Evolutionary conservation across 1,284 basidiomycete species (phyloP).

Genomic region (Ceratobasidium sp.): DNA sequence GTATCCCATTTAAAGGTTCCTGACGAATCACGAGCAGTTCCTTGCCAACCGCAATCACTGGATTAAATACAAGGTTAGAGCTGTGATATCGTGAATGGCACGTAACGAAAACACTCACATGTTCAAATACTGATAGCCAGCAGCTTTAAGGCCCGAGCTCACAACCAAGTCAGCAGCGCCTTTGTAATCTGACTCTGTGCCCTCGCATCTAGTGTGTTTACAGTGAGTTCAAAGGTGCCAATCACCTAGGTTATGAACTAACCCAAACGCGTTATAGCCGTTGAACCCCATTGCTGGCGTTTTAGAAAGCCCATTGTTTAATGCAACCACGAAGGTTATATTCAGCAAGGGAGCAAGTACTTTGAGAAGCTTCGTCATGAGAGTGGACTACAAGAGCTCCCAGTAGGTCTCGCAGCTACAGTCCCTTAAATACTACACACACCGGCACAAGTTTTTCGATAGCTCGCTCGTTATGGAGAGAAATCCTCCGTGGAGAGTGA

Average conservation of each 20-base stretch:
- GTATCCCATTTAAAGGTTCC: constrained; percentile 60
- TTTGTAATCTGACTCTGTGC: constrained; percentile 56
- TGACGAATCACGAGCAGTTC: constrained; percentile 55
- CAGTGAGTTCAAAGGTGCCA: neutral
- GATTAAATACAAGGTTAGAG: neutral
- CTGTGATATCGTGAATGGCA: neutral
- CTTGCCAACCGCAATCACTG: constrained; percentile 63
- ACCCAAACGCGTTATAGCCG: constrained; percentile 61
- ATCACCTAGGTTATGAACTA: constrained; percentile 45
- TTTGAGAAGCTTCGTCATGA: neutral
- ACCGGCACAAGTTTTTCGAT: neutral
- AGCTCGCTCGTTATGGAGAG: neutral
- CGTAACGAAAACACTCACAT: constrained; percentile 50
- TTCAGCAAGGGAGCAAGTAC: neutral
- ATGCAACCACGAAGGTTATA: constrained; percentile 44
- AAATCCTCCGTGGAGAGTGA: neutral
- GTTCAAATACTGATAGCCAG: constrained; percentile 59
- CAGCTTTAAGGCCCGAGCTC: constrained; percentile 53
- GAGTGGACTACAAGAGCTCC: neutral
- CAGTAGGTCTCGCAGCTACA: no score
- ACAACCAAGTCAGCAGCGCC: constrained; percentile 55
- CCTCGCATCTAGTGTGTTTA: constrained; percentile 53
- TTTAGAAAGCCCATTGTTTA: constrained; percentile 57
- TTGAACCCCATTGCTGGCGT: constrained; percentile 64
- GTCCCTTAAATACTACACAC: no score